Percentiles rank a stretch among this genome's conserved stretches.
Conservation (phyloP, 2,329 filamentous ascomycete species). For the Cladophialophora exuberans region DNA sequence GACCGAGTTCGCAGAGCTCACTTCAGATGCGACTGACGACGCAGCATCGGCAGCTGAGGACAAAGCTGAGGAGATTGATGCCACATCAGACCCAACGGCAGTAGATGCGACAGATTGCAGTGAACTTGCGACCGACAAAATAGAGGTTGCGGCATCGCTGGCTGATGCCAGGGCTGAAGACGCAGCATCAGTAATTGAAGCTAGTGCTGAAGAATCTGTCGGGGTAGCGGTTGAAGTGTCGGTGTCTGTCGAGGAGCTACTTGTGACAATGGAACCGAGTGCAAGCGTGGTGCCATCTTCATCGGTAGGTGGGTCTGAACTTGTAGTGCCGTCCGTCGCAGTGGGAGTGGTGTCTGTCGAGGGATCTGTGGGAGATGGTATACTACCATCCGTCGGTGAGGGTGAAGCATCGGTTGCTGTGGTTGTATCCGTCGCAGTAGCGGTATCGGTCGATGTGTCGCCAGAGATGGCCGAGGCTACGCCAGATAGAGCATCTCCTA, state of each 20-base stretch:
- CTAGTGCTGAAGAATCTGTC: conserved; percentile 14
- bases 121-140: conserved; percentile 27
- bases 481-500: conserved; percentile 25
- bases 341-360: conserved; percentile 17
- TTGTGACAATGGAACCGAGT: conserved; percentile 18
- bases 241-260: conserved; percentile 13
- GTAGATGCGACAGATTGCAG: conserved; percentile 25
- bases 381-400: conserved; percentile 2
- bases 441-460: conserved; percentile 10
- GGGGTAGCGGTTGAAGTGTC: conserved; percentile 31
- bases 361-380: conserved; percentile 13
- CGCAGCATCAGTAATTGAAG: conserved; percentile 14
- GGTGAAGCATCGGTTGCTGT: not conserved
- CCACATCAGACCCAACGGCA: conserved; percentile 19
- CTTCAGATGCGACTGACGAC: conserved; percentile 24
- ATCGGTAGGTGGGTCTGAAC: conserved; percentile 10
- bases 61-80: conserved; percentile 27
- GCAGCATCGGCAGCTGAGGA: conserved; percentile 25
- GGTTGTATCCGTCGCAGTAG: not conserved
- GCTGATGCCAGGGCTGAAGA: conserved; percentile 21
- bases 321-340: conserved; percentile 12
- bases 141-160: conserved; percentile 24
- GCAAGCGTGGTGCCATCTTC: conserved; percentile 22
- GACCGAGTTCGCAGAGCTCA: conserved; percentile 21
- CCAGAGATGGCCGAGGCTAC: conserved; percentile 18